phyloP scores from a whole-genome alignment of 2,329 filamentous ascomycete species.

The Fonsecaea multimorphosa region DNA sequence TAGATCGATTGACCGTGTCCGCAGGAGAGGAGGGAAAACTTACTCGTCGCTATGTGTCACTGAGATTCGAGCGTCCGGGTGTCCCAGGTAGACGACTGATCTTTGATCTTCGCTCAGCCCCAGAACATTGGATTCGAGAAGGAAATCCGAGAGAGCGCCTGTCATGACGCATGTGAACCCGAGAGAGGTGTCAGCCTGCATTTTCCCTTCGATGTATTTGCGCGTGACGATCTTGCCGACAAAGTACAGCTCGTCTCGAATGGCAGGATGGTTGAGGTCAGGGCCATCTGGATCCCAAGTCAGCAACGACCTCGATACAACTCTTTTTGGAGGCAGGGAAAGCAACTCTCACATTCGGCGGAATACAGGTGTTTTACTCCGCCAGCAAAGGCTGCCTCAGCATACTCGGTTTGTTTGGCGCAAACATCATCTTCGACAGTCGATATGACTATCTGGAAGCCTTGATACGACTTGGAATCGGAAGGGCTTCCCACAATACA shows the following conservation, averaged over 20 bases:
- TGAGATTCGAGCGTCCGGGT: slow-evolving; percentile 13
- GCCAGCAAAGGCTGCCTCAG: slow-evolving; percentile 17
- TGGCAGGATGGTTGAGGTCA: slow-evolving; percentile 12
- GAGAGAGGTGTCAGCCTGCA: slow-evolving; percentile 10
- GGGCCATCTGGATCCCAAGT: slow-evolving; percentile 7
- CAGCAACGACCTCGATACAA: too few relatives aligned
- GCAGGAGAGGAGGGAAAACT: slow-evolving; percentile 1
- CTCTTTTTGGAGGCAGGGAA: not conserved
- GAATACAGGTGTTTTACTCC: slow-evolving; percentile 21
- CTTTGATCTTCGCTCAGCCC: slow-evolving; percentile 12
- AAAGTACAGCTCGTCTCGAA: slow-evolving; percentile 15
- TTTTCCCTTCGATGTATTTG: slow-evolving; percentile 6
- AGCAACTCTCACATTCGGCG: slow-evolving; percentile 11
- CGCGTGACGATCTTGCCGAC: slow-evolving; percentile 11
- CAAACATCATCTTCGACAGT: slow-evolving; percentile 12
- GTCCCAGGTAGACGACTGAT: slow-evolving; percentile 5
- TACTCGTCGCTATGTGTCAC: slow-evolving; percentile 14
- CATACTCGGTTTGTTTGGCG: slow-evolving; percentile 4
- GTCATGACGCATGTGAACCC: slow-evolving; percentile 18
- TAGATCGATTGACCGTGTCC: not conserved
- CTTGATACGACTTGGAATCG: slow-evolving; percentile 14
- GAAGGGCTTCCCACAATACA: not conserved
- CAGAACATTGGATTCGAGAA: slow-evolving; percentile 6
- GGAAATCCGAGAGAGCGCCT: slow-evolving; percentile 1
- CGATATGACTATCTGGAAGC: slow-evolving; percentile 17